A percentile compares a stretch with the other conserved stretches of the same genome.
These are phyloP conservation scores for Chaetoceros tenuissimus DNA, from an alignment of 108 stramenopile genomes.

Conservation along the genomic window DNA sequence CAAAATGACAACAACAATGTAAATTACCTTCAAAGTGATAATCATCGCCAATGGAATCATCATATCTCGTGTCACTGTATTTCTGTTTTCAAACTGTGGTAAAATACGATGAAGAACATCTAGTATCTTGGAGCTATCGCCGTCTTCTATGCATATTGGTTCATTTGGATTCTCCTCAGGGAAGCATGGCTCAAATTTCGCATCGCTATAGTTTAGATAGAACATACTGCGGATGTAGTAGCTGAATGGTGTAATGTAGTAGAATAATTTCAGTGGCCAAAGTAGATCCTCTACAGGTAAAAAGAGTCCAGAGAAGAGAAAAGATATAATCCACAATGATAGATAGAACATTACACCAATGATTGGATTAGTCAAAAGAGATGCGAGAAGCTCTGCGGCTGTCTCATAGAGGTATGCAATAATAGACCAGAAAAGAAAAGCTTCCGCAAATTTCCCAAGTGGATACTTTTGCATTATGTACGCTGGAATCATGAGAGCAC, in stretches of 20 bases:
- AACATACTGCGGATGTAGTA: conserved; percentile 18
- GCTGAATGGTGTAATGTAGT: conserved; percentile 19
- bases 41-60: too few relatives aligned
- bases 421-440: conserved; percentile 1
- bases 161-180: too few relatives aligned
- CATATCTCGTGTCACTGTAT: too few relatives aligned
- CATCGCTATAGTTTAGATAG: conserved; percentile 7
- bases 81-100: too few relatives aligned
- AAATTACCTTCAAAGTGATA: too few relatives aligned
- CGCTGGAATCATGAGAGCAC: conserved; percentile 17
- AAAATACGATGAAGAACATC: too few relatives aligned
- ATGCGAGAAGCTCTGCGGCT: conserved; percentile 18
- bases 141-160: background rate
- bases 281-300: conserved; percentile 8
- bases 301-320: conserved; percentile 27
- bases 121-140: background rate
- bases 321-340: conserved; percentile 27
- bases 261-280: conserved; percentile 16
- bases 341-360: conserved; percentile 25
- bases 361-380: conserved; percentile 18
- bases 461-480: conserved; percentile 13
- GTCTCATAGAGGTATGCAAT: conserved; percentile 18
- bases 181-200: conserved; percentile 16
- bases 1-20: too few relatives aligned
- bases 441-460: conserved; percentile 3